These are phyloP conservation scores for Neurospora crassa DNA, from an alignment of 2,329 filamentous ascomycete species.

Conservation along the genomic window DNA sequence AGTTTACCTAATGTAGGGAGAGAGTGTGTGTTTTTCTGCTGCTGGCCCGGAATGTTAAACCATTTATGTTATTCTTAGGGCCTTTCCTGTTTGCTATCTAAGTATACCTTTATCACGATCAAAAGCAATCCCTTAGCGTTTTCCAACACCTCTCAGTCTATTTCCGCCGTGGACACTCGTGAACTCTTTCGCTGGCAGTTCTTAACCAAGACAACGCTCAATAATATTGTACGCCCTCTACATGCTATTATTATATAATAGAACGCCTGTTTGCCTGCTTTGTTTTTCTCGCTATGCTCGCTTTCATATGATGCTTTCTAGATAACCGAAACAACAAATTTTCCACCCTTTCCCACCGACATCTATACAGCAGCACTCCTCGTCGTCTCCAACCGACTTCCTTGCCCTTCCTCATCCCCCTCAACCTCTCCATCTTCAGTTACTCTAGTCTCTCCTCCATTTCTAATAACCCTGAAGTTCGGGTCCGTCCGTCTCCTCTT, in stretches of 20 bases:
- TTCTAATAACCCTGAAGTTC: not conserved
- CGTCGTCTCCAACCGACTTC: not conserved
- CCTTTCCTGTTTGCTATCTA: not conserved
- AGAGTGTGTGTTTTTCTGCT: not conserved
- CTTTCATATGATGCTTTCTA: not conserved
- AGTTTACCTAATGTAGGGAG: not conserved
- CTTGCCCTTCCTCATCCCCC: not conserved
- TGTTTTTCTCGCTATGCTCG: not conserved
- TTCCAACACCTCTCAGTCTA: not conserved
- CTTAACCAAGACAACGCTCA: not conserved
- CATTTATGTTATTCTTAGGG: not conserved
- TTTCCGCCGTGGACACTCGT: not conserved
- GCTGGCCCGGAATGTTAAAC: not conserved
- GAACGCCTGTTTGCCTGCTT: not conserved
- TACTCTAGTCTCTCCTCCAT: not conserved
- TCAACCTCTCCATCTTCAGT: not conserved
- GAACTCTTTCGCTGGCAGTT: not conserved
- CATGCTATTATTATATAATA: not conserved
- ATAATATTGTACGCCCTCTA: not conserved
- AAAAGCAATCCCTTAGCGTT: not conserved
- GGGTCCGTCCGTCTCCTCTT: not conserved
- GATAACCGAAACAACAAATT: not conserved
- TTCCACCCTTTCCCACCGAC: not conserved
- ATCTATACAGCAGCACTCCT: not conserved
- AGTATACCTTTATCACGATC: not conserved